Evolutionary conservation across 345 rosid genomes (phyloP).

Genomic region (Camelina neglecta): DNA sequence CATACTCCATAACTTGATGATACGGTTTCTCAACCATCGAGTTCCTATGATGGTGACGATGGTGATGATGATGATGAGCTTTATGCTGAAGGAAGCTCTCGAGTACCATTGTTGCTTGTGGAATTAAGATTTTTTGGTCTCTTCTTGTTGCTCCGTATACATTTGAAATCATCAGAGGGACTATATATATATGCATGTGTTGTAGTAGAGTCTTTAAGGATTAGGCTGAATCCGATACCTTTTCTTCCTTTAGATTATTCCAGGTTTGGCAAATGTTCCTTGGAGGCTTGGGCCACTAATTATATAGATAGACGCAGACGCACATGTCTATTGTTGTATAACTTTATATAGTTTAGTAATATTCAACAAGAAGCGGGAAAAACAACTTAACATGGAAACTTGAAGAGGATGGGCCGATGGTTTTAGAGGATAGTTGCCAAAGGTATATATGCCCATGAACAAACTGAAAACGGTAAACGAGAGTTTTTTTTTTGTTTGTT

Average conservation of each 20-base stretch:
- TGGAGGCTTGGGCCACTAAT: neutral
- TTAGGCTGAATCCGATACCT: slow-evolving; percentile 39
- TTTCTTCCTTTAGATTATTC: slow-evolving; percentile 12
- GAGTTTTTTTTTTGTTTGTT: too few species aligned
- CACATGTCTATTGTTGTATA: slow-evolving; percentile 17
- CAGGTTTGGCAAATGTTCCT: slow-evolving; percentile 21
- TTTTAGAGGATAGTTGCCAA: slow-evolving; percentile 7
- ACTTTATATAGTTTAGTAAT: slow-evolving; percentile 2
- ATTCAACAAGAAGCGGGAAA: neutral
- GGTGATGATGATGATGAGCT: neutral
- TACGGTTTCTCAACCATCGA: slow-evolving; percentile 23
- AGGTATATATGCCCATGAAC: slow-evolving; percentile 13
- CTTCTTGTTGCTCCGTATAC: slow-evolving; percentile 7
- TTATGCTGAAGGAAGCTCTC: slow-evolving; percentile 9
- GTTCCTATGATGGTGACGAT: slow-evolving; percentile 1
- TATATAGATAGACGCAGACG: neutral
- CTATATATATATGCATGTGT: slow-evolving; percentile 4
- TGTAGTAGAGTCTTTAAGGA: neutral
- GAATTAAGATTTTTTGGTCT: neutral
- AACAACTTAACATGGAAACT: neutral
- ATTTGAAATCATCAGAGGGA: slow-evolving; percentile 14
- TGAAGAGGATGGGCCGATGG: neutral
- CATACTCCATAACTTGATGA: slow-evolving; percentile 28
- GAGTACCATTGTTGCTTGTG: slow-evolving; percentile 6
- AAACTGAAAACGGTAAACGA: neutral